Evolutionary conservation across 1,284 basidiomycete species (phyloP).

Genomic region (Mycosarcoma maydis): DNA sequence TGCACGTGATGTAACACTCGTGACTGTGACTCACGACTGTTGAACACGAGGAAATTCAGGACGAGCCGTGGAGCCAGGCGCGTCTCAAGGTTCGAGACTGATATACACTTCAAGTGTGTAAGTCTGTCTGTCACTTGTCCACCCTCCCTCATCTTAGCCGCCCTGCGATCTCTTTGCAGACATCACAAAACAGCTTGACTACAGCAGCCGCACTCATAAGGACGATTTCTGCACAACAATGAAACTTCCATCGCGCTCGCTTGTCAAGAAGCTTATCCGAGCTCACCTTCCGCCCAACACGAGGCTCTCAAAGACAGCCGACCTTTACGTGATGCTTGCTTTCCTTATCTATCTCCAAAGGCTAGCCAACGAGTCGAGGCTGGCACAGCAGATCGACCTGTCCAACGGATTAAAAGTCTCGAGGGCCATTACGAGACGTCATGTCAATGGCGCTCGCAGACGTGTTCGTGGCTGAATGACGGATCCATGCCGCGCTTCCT

Average conservation of each 20-base stretch:
- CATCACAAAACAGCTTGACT: too few relatives aligned
- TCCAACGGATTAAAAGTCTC: conserved; percentile 39
- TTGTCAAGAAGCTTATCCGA: conserved; percentile 42
- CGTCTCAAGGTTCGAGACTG: too few relatives aligned
- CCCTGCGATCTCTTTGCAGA: not conserved
- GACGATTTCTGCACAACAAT: conserved; percentile 14
- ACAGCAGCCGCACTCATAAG: too few relatives aligned
- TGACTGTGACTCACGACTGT: too few relatives aligned
- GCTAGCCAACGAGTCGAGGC: conserved; percentile 41
- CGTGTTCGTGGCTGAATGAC: conserved; percentile 32
- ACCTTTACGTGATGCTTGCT: conserved; percentile 46
- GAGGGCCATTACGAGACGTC: conserved; percentile 25
- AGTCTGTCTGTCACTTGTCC: not conserved
- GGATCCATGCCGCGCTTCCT: not conserved
- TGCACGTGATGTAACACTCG: conserved; percentile 31
- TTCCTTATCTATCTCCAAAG: conserved; percentile 43
- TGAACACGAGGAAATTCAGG: too few relatives aligned
- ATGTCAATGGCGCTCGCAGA: conserved; percentile 42
- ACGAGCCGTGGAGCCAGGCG: conserved; percentile 4
- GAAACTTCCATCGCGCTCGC: conserved; percentile 41
- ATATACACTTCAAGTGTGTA: too few relatives aligned
- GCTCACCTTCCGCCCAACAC: conserved; percentile 40
- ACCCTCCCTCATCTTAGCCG: conserved; percentile 1
- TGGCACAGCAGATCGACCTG: conserved; percentile 40
- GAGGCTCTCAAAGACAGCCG: conserved; percentile 41